Base-by-base conservation (phyloP, 441 rosid genomes). In the Daphne laureola region DNA sequence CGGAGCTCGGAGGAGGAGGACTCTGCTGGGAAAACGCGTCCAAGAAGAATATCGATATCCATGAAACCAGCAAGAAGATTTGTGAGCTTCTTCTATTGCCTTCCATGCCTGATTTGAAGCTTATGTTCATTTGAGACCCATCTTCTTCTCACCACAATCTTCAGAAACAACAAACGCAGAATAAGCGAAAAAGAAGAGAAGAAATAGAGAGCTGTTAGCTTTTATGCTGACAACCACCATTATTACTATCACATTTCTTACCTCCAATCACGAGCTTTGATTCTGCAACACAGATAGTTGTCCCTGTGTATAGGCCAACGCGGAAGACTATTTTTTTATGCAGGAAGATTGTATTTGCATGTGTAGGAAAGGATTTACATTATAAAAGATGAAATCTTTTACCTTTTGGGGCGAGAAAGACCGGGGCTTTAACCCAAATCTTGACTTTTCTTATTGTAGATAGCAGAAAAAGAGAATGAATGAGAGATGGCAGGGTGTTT, bases 231-330 rank as follows among this genome's bases (percentile, higher is more conserved):
- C 55, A 46, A 66, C 49, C 3, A 59, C 56, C 63, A 43, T 50
- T 55, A 50, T 45, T n/a, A n/a, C n/a, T n/a, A n/a, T n/a, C n/a
- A n/a, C n/a, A n/a, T n/a, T n/a, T 62, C 78, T 68, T 54, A 70
- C 74, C 79, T 59, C 74, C 70, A 79, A 71, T 76, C 72, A 76
- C 76, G 72, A 73, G 76, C 71, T 71, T 69, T 14, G 73, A 71
- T 73, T 71, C 79, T 57, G 51, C 23, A 48, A 54, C 62, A 71
- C 63, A 64, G n/a, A n/a, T n/a, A 15, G 55, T 17, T 58, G 58
- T 13, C 58, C 61, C 59, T 51, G 50, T 14, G 46, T 56, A 51
- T 48, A 46, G 25, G 51, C 59, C 54, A 64, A 62, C 47, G 59
- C 44, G 54, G 46, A n/a, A 21, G 14, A 5, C 15, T 58, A 42